phyloP scores from a whole-genome alignment of 108 stramenopile genomes.

The Pseudonitzschia pungens region DNA sequence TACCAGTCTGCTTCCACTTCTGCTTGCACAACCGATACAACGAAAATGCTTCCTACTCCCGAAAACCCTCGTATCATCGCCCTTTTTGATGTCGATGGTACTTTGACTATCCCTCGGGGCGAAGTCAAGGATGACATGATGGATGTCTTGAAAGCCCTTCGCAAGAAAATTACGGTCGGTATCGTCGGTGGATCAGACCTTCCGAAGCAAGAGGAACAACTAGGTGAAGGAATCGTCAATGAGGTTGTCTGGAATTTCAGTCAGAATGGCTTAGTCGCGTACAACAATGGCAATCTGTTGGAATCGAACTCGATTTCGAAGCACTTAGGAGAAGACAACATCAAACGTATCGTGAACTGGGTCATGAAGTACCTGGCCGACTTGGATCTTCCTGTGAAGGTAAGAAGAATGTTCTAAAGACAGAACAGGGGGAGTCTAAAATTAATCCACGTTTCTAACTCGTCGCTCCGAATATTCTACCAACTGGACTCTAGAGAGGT shows the following conservation, averaged over 20 bases:
- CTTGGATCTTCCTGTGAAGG: conserved; percentile 95
- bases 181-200: conserved; percentile 98
- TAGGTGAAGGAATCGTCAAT: conserved; percentile 84
- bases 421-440: too few species aligned
- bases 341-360: conserved; percentile 97
- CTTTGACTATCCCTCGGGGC: conserved; percentile 95
- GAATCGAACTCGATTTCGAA: conserved; percentile 88
- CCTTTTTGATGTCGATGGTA: conserved; percentile 99
- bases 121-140: conserved; percentile 90
- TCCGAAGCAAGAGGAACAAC: conserved; percentile 98
- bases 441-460: too few species aligned
- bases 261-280: conserved; percentile 99
- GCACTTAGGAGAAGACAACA: conserved; percentile 95
- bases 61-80: conserved; percentile 90
- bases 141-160: conserved; percentile 83
- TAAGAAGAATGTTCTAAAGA: conserved; percentile 13
- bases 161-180: conserved; percentile 93
- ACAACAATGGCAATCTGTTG: conserved; percentile 83
- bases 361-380: conserved; percentile 87
- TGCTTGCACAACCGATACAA: background rate
- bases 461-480: too few species aligned
- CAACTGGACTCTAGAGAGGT: conserved; percentile 55
- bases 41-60: conserved; percentile 37
- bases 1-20: background rate
- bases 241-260: conserved; percentile 97